Base-by-base conservation (phyloP, 2,329 filamentous ascomycete species). In the Epichloe uncinata region DNA sequence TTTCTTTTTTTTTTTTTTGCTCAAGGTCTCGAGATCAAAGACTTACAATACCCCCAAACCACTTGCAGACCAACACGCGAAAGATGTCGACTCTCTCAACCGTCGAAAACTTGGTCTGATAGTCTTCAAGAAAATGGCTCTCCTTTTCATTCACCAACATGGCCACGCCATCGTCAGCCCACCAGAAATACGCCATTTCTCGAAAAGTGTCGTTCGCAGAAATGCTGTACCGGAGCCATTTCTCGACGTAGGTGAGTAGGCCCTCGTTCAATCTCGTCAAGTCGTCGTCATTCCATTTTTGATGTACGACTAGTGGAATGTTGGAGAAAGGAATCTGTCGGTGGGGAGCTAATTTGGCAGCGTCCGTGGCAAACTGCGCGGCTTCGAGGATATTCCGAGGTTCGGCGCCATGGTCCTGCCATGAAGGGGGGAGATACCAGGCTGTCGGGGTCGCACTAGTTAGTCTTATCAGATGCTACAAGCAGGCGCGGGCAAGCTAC, bases 141-240 rank as follows among this genome's bases (percentile, higher is more conserved):
- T 59, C 55, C 42, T 52, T 54, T n/a, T 53, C 52, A 5, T 53
- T 48, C 36, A 59, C 53, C 20, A 60, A 50, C 48, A 49, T 42
- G 35, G 43, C 33, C 16, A 59, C 56, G 2, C 58, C 58, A 0
- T 53, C 47, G 33, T 60, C 55, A 9, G 53, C 50, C 58, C 58
- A 60, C 47, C 58, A 56, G 35, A 60, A 57, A 35, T 60, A 60
- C 13, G 58, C 56, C 57, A 60, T 60, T 34, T 53, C 45, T 8
- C 48, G 42, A 33, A 30, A 48, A 6, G 36, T 47, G 9, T 52
- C 45, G 20, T 43, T 41, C 16, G 50, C 33, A 22, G 50, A 37
- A 2, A 54, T 35, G 20, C 54, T 43, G 43, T 54, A 52, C 12
- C 36, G 45, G 20, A 60, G 55, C 57, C 58, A 60, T 43, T 51